Evolutionary conservation across 2,329 filamentous ascomycete genomes (phyloP).

Genomic region (Geosmithia putterillii): DNA sequence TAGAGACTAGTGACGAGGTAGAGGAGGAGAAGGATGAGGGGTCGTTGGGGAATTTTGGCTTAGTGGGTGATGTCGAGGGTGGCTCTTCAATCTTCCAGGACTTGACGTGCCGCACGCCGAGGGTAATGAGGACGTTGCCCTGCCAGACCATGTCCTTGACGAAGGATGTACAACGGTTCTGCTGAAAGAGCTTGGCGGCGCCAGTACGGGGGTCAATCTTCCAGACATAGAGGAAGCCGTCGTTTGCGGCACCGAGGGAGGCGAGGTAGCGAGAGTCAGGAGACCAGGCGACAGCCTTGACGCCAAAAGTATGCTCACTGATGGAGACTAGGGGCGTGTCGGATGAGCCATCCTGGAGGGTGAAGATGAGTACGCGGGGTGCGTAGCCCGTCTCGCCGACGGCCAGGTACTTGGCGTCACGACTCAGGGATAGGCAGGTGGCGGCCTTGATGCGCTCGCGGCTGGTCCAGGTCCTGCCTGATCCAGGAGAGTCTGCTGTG

Average conservation of each 20-base stretch:
- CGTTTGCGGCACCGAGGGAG: conserved; percentile 77
- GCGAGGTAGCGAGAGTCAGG: conserved; percentile 76
- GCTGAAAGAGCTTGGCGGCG: conserved; percentile 64
- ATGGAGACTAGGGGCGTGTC: conserved; percentile 77
- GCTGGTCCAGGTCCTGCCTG: conserved; percentile 71
- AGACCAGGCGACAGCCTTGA: conserved; percentile 82
- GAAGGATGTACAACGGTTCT: conserved; percentile 83
- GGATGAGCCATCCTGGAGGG: conserved; percentile 64
- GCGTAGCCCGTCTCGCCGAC: conserved; percentile 94
- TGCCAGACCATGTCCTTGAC: conserved; percentile 87
- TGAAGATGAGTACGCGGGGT: conserved; percentile 84
- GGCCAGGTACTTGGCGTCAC: conserved; percentile 76
- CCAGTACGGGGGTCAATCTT: conserved; percentile 72
- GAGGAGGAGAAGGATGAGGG: conserved; percentile 4
- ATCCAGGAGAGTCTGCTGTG: conserved; percentile 17
- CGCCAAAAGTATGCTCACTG: conserved; percentile 81
- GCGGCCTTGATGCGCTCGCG: conserved; percentile 90
- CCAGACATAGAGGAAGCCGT: conserved; percentile 92
- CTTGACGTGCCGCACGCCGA: conserved; percentile 86
- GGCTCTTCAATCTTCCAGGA: conserved; percentile 76
- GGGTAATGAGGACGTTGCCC: conserved; percentile 69
- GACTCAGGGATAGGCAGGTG: conserved; percentile 79
- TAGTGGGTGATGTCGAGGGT: conserved; percentile 46
- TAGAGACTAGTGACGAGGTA: too few species aligned
- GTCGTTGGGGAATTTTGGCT: conserved; percentile 42